Conservation (phyloP, 129 eudicot genomes). For the Heracleum sosnowskyi region DNA sequence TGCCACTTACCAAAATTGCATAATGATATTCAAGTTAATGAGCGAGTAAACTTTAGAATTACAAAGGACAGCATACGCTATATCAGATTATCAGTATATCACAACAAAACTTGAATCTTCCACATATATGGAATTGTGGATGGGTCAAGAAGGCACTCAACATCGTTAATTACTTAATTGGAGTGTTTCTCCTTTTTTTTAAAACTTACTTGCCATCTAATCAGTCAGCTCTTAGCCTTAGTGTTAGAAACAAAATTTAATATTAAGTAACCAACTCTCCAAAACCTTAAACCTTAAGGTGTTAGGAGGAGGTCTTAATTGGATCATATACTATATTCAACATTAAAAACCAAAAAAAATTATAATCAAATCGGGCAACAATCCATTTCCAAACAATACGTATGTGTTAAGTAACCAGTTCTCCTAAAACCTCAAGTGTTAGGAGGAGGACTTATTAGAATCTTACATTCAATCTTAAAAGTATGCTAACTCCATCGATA, state of each 20-base stretch:
- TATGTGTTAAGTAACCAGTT: too few species aligned
- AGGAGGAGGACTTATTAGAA: too few species aligned
- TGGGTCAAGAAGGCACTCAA: neutral
- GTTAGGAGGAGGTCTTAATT: too few species aligned
- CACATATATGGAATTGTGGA: neutral
- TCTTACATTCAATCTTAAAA: too few species aligned
- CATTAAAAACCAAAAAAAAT: neutral
- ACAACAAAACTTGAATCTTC: neutral
- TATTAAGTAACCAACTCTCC: too few species aligned
- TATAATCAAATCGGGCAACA: neutral
- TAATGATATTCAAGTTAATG: neutral
- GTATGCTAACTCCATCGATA: neutral
- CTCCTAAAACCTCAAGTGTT: too few species aligned
- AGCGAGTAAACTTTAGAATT: neutral
- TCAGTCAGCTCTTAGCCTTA: neutral
- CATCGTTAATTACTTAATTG: too few species aligned
- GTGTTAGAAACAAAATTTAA: neutral
- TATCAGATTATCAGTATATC: too few species aligned
- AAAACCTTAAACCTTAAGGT: too few species aligned
- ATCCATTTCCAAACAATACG: neutral
- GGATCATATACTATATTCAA: too few species aligned
- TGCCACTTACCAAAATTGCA: neutral
- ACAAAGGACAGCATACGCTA: neutral
- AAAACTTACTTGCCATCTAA: neutral
- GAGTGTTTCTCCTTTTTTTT: neutral